Base-by-base conservation (phyloP, 108 stramenopile species). In the Discostella pseudostelligera region DNA sequence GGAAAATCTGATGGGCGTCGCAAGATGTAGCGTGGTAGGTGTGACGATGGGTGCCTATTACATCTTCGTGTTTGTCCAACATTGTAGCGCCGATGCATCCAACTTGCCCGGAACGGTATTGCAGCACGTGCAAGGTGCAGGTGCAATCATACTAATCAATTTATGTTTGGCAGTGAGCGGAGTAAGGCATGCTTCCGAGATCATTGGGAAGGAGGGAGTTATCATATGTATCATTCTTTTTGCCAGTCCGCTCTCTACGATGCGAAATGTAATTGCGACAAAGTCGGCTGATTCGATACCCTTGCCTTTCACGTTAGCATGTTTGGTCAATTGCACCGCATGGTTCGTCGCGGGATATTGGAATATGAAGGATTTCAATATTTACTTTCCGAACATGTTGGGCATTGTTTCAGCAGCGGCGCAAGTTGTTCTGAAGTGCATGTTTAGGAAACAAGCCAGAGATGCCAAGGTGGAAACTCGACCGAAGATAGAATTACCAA, bases 281-380 rank as follows among this genome's bases (percentile, higher is more conserved):
- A 84, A 83, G 58, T 89, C 86, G 13, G 88, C 91, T 0, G 78
- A 73, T 45, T 75, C 80, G 24, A 89, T 93, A 39, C 88, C 92
- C 13, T 70, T 93, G n/a, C 92, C 92, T 19, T 89, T 90, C 40
- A 87, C 92, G 16, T 9, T 93, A 20, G 89, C 92, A 19, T 83
- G 82, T 10, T 47, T 80, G 3, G 25, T 87, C 20, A 93, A 90
- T 70, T 90, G 92, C 60, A 58, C 78, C 10, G 63, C 79, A 11
- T 93, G 92, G 92, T 76, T 73, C 24, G 70, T 84, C 5, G 56
- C 71, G 26, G 92, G 92, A 17, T 47, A 72, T 22, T 85, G 81
- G 35, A 72, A 75, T n/a, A 84, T 87, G 76, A 44, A 81, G 16
- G 92, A 93, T 72, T 77, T 81, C 48, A 88, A 88, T 50, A 81